Percentiles rank a stretch among this genome's conserved stretches.
Evolutionary conservation across 2,329 filamentous ascomycete species (phyloP).

Genomic region (Coniochaeta sp.): DNA sequence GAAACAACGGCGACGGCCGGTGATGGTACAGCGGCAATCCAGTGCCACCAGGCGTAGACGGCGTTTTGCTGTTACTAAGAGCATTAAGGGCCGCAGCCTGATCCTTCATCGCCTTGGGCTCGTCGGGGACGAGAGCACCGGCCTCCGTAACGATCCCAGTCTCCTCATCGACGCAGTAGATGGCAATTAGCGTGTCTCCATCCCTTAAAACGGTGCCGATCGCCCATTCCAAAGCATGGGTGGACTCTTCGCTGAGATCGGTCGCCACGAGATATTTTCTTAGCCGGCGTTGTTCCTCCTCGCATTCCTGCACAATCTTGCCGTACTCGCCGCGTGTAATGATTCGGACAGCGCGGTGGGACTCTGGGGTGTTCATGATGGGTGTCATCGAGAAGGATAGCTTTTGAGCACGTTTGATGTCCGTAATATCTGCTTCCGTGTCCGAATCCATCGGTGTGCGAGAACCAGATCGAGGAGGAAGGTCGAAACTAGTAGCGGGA

Average conservation of each 20-base stretch:
- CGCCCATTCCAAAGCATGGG: slow-evolving; percentile 94
- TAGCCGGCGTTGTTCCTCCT: slow-evolving; percentile 69
- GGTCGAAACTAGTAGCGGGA: slow-evolving; percentile 78
- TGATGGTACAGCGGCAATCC: slow-evolving; percentile 20
- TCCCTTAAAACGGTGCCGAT: slow-evolving; percentile 91
- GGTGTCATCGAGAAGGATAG: slow-evolving; percentile 74
- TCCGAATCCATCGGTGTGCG: slow-evolving; percentile 68
- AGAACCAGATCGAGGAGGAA: slow-evolving; percentile 46
- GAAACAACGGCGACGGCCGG: slow-evolving; percentile 22
- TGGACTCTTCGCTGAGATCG: slow-evolving; percentile 88
- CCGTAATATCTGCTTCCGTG: slow-evolving; percentile 73
- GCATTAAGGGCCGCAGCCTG: slow-evolving; percentile 65
- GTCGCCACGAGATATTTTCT: slow-evolving; percentile 94
- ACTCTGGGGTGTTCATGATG: slow-evolving; percentile 66
- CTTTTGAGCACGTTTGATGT: slow-evolving; percentile 82
- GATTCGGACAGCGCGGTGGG: slow-evolving; percentile 78
- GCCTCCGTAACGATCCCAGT: slow-evolving; percentile 44
- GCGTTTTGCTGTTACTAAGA: slow-evolving; percentile 37
- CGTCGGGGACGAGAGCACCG: slow-evolving; percentile 57
- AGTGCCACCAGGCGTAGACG: slow-evolving; percentile 17
- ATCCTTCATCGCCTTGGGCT: slow-evolving; percentile 67
- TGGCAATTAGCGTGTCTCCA: slow-evolving; percentile 86
- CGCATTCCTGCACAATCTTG: slow-evolving; percentile 67
- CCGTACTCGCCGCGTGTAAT: slow-evolving; percentile 83
- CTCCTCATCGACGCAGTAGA: slow-evolving; percentile 92